Conservation (phyloP, 1,139 yeast genomes). For the Tardiomyces digboiensis region DNA sequence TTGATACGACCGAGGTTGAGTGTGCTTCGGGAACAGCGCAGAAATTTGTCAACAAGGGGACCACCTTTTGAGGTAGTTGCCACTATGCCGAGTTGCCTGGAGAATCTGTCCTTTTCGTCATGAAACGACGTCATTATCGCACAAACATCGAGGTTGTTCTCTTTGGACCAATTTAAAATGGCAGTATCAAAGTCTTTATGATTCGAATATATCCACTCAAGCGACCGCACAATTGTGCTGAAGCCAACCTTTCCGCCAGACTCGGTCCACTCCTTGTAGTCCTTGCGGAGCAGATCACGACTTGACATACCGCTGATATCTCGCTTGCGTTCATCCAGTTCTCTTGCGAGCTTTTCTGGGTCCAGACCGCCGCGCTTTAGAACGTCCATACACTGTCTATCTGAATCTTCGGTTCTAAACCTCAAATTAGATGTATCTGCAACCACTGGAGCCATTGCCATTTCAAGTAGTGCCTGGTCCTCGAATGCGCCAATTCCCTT, state of each 20-base stretch:
- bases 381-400: slow-evolving; percentile 34
- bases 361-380: slow-evolving; percentile 20
- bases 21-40: background rate
- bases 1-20: slow-evolving; percentile 6
- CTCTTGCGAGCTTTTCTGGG: slow-evolving; percentile 25
- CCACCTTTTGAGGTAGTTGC: slow-evolving; percentile 15
- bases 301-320: slow-evolving; percentile 52
- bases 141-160: slow-evolving; percentile 40
- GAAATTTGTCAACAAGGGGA: slow-evolving; percentile 1
- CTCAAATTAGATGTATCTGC: slow-evolving; percentile 64
- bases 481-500: slow-evolving; percentile 8
- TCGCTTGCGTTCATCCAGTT: slow-evolving; percentile 46
- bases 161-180: slow-evolving; percentile 29
- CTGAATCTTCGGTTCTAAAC: slow-evolving; percentile 39
- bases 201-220: slow-evolving; percentile 43
- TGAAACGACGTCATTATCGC: slow-evolving; percentile 57
- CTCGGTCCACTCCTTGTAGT: slow-evolving; percentile 66
- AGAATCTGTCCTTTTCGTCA: slow-evolving; percentile 32
- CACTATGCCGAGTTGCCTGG: slow-evolving; percentile 46
- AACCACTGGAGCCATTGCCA: slow-evolving; percentile 58
- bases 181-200: slow-evolving; percentile 32
- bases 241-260: slow-evolving; percentile 48
- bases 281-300: slow-evolving; percentile 62
- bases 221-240: slow-evolving; percentile 61
- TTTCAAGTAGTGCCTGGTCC: slow-evolving; percentile 13